phyloP scores from a whole-genome alignment of 75 land plant species.

The Azolla pinnata region DNA sequence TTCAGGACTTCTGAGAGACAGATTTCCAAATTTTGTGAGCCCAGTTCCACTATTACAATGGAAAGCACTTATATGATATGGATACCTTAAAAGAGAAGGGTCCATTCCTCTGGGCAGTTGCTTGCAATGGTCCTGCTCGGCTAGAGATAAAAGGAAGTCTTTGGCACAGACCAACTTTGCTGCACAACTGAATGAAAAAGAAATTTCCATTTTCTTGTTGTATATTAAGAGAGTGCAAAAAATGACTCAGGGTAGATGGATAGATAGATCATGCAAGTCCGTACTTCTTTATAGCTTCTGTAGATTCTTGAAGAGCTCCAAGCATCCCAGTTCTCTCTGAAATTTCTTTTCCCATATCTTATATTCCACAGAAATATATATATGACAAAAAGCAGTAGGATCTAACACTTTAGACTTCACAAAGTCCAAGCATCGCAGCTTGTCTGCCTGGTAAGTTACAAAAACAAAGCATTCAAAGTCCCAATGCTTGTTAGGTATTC shows the following conservation, averaged over 20 bases:
- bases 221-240: not conserved
- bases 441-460: too few relatives aligned
- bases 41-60: not conserved
- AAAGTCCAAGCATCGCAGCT: too few relatives aligned
- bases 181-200: slow-evolving; percentile 14
- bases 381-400: too few relatives aligned
- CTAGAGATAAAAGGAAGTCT: slow-evolving; percentile 58
- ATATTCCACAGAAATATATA: too few relatives aligned
- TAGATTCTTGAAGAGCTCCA: not conserved
- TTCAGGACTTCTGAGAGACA: not conserved
- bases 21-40: not conserved
- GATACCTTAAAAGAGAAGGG: slow-evolving; percentile 49
- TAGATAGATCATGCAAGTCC: not conserved
- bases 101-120: slow-evolving; percentile 55
- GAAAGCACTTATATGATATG: not conserved
- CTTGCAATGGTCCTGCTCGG: slow-evolving; percentile 55
- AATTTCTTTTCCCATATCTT: not conserved
- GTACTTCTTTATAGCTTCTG: not conserved
- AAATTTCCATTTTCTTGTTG: not conserved
- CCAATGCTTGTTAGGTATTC: too few relatives aligned
- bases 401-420: too few relatives aligned
- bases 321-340: not conserved
- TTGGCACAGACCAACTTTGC: slow-evolving; percentile 42
- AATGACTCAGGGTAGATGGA: too few relatives aligned
- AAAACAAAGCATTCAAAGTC: too few relatives aligned